phyloP scores from a whole-genome alignment of 441 rosid genomes.

The Sinapis alba region DNA sequence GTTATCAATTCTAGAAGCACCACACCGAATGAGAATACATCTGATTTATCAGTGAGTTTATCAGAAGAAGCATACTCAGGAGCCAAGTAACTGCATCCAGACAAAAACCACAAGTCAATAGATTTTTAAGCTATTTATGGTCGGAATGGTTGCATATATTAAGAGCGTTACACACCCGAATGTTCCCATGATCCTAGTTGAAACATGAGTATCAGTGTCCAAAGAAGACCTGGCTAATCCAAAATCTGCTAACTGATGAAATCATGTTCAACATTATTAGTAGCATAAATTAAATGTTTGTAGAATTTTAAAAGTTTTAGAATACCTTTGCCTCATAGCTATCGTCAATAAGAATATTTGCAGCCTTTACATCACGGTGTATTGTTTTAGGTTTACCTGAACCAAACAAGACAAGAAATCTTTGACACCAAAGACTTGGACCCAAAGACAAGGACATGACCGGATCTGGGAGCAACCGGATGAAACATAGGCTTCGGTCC shows the following conservation, averaged over 20 bases:
- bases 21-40: conserved; percentile 65
- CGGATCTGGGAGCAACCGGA: no score
- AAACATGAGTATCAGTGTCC: conserved; percentile 64
- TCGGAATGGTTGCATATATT: neutral
- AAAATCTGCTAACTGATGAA: conserved; percentile 71
- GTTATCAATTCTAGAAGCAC: conserved; percentile 70
- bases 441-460: no score
- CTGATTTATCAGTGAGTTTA: conserved; percentile 65
- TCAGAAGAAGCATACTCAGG: conserved; percentile 70
- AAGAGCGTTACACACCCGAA: conserved; percentile 47
- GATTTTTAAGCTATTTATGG: neutral
- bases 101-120: neutral
- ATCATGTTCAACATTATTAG: neutral
- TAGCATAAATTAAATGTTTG: neutral
- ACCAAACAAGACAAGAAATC: conserved; percentile 15
- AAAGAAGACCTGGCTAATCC: conserved; percentile 64
- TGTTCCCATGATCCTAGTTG: conserved; percentile 73
- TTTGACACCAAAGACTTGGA: no score
- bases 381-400: conserved; percentile 70
- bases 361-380: conserved; percentile 76
- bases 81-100: conserved; percentile 53
- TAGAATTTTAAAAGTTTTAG: neutral
- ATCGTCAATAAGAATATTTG: conserved; percentile 64
- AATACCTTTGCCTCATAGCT: conserved; percentile 68
- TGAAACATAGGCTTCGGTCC: no score